These are phyloP conservation scores for Tripterygium wilfordii DNA, from an alignment of 177 flowering plant genomes.

Conservation along the genomic window DNA sequence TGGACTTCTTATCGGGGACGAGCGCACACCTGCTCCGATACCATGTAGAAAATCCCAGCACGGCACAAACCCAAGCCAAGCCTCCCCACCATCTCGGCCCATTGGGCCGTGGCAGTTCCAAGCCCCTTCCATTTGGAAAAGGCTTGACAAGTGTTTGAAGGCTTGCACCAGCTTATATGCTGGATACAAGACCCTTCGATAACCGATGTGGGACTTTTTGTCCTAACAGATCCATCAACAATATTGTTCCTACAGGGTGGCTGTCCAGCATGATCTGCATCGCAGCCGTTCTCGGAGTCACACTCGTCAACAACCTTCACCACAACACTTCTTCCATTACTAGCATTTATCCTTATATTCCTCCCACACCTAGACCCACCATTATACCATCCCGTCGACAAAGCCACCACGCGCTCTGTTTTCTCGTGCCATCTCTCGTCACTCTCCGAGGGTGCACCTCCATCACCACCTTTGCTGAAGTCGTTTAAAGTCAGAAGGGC, in stretches of 20 bases:
- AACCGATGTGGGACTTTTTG: too few relatives aligned
- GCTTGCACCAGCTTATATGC: too few relatives aligned
- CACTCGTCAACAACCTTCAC: constrained; percentile 41
- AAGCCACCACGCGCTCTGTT: constrained; percentile 24
- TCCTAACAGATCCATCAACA: constrained; percentile 45
- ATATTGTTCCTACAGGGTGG: constrained; percentile 35
- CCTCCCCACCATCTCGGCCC: too few relatives aligned
- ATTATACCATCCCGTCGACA: constrained; percentile 47
- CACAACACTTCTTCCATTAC: constrained; percentile 20
- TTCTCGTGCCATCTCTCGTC: constrained; percentile 23
- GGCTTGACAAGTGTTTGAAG: too few relatives aligned
- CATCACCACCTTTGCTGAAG: constrained; percentile 24
- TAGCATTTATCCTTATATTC: constrained; percentile 23
- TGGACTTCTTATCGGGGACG: too few relatives aligned
- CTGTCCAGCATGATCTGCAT: constrained; percentile 31
- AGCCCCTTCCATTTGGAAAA: too few relatives aligned
- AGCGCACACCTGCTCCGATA: too few relatives aligned
- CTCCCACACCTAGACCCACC: constrained; percentile 24
- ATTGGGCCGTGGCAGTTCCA: too few relatives aligned
- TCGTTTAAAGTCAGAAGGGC: constrained; percentile 24
- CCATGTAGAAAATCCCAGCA: too few relatives aligned
- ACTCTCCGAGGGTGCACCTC: constrained; percentile 28
- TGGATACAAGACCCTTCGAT: too few relatives aligned
- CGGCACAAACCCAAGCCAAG: too few relatives aligned
- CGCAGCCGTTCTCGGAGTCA: constrained; percentile 36